Evolutionary conservation across 2,329 filamentous ascomycete species (phyloP).

Genomic region (Penicillium hesseltinei): DNA sequence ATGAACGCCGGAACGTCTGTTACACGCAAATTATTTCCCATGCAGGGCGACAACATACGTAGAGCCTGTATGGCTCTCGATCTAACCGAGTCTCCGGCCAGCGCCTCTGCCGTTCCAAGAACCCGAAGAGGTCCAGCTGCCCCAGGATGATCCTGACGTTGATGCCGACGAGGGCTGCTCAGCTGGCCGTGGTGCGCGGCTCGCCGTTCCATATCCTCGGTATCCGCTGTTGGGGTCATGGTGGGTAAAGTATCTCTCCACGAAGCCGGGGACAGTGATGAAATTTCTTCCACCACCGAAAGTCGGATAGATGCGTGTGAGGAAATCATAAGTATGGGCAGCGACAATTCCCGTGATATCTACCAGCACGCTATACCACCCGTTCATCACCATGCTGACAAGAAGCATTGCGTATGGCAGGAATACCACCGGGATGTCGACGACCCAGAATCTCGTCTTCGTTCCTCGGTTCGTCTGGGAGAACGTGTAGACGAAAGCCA

Average conservation of each 20-base stretch:
- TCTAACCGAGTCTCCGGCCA: conserved; percentile 39
- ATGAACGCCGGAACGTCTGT: not conserved
- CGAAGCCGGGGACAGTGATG: conserved; percentile 69
- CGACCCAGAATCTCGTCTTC: conserved; percentile 74
- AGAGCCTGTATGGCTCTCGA: not conserved
- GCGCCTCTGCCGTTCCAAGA: conserved; percentile 42
- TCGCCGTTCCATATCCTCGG: conserved; percentile 63
- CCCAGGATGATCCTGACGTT: conserved; percentile 17
- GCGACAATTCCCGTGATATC: conserved; percentile 78
- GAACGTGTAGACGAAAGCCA: conserved; percentile 81
- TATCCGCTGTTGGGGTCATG: conserved; percentile 44
- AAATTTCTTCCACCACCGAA: conserved; percentile 81
- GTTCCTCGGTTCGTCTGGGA: conserved; percentile 79
- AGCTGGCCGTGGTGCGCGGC: conserved; percentile 40
- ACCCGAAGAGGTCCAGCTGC: conserved; percentile 31
- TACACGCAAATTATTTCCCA: not conserved
- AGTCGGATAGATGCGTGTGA: conserved; percentile 82
- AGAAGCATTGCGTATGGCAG: conserved; percentile 78
- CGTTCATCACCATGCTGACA: conserved; percentile 68
- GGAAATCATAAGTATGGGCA: conserved; percentile 86
- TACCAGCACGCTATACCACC: conserved; percentile 56
- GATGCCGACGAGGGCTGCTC: conserved; percentile 3
- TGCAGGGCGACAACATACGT: not conserved
- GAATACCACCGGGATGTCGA: conserved; percentile 78
- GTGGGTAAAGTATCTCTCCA: conserved; percentile 65